Base-by-base conservation (phyloP, 2,329 filamentous ascomycete genomes). In the Parastagonospora nodorum region DNA sequence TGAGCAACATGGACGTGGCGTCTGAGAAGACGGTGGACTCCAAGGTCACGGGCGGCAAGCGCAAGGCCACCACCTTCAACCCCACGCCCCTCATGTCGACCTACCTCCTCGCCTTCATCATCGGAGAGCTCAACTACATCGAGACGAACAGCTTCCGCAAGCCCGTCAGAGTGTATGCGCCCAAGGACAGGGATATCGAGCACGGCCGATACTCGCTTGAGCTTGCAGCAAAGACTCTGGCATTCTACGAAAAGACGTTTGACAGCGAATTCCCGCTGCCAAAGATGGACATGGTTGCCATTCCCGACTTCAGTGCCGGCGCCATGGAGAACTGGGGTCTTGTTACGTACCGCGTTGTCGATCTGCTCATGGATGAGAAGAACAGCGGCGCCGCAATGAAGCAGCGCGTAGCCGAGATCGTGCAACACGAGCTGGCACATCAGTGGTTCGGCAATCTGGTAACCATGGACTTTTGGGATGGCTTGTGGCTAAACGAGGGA, bases 311-410 rank as follows among this genome's bases (percentile, higher is more conserved):
- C 72, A 91, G 91, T 43, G 91, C 92, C 42, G 93, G 93, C 56
- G 93, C 92, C 52, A 97, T 97, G 92, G 92, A 97, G 81, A 97
- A 97, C 75, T 97, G 93, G 93, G 93, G 93, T 70, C 80, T 97
- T 45, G 86, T 97, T 62, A 97, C 93, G 6, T 97, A 97, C 78
- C 88, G 93, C 59, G 89, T 96, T 16, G 92, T 97, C 30, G 91
- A 95, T 69, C 76, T 97, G 40, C 83, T 97, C 51, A 85, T 96
- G 55, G 93, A 97, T 65, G 91, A 97, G 76, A 94, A 95, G 81
- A 89, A 85, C 2, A 94, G 90, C 66, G 89, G 92, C 68, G 92
- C 93, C 15, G 88, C 88, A 32, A 90, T 88, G 54, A 97, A 96
- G 79, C 89, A 97, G 78, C 87, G 92, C 33, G 90, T 97, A 47